Evolutionary conservation across 208 protist species (phyloP).

Genomic region (Leishmania tarentolae): DNA sequence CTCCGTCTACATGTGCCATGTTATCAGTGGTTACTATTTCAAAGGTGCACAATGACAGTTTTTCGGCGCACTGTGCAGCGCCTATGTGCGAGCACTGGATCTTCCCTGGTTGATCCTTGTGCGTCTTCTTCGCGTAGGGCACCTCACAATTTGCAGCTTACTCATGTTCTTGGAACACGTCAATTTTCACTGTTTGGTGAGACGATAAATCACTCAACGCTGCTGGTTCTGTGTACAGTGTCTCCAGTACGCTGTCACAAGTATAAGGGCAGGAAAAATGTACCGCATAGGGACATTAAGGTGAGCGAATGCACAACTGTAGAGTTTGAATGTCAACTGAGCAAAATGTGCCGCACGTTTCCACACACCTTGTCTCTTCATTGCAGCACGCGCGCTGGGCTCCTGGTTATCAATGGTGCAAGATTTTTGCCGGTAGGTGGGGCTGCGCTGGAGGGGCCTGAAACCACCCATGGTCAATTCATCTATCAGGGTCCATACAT

Average conservation of each 20-base stretch:
- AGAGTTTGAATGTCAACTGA: slow-evolving; percentile 38
- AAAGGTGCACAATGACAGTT: not conserved
- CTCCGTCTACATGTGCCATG: not conserved
- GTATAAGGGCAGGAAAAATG: no score
- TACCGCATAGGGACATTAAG: not conserved
- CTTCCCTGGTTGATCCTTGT: not conserved
- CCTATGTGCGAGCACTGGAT: not conserved
- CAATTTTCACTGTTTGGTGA: slow-evolving; percentile 7
- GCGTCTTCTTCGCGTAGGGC: not conserved
- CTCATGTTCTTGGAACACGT: slow-evolving; percentile 21
- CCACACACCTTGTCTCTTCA: slow-evolving; percentile 25
- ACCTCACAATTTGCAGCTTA: slow-evolving; percentile 12
- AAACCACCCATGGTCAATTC: slow-evolving; percentile 23
- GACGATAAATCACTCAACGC: not conserved
- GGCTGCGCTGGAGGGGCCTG: slow-evolving; percentile 24
- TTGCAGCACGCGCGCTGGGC: slow-evolving; percentile 27
- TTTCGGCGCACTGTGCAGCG: not conserved
- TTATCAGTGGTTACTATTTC: not conserved
- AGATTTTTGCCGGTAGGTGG: slow-evolving; percentile 18
- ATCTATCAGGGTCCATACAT: slow-evolving; percentile 52
- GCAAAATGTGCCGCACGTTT: slow-evolving; percentile 30
- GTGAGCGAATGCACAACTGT: not conserved
- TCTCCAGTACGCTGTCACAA: not conserved
- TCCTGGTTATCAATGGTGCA: slow-evolving; percentile 50
- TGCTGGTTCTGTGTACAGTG: slow-evolving; percentile 7